phyloP scores from a whole-genome alignment of 495 filamentous ascomycete genomes.

The Aspergillus sparsus region DNA sequence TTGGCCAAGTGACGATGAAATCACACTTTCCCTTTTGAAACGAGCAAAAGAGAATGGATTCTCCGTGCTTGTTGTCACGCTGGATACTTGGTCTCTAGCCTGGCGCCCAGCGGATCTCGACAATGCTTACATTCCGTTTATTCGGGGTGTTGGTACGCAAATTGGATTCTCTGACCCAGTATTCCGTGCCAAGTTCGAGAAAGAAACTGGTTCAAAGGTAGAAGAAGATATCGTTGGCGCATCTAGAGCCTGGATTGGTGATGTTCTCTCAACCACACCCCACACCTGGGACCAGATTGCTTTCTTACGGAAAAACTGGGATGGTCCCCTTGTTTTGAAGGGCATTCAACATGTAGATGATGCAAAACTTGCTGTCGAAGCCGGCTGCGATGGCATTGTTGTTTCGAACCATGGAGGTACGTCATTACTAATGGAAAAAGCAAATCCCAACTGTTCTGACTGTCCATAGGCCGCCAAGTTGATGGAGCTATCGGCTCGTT shows the following conservation, averaged over 20 bases:
- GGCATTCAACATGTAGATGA: conserved; percentile 54
- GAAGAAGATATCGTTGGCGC: conserved; percentile 53
- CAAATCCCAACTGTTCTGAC: not conserved
- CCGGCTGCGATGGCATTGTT: conserved; percentile 54
- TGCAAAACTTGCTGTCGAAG: conserved; percentile 47
- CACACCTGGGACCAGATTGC: conserved; percentile 62
- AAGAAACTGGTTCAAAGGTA: conserved; percentile 44
- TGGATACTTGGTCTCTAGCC: conserved; percentile 46
- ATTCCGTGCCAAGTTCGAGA: conserved; percentile 56
- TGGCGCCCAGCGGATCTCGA: conserved; percentile 67
- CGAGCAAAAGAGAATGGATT: conserved; percentile 57
- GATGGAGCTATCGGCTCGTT: conserved; percentile 66
- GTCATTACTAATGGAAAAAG: conserved; percentile 13
- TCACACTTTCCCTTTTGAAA: conserved; percentile 61
- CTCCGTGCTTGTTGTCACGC: conserved; percentile 47
- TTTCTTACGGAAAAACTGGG: conserved; percentile 58
- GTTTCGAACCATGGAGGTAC: conserved; percentile 57
- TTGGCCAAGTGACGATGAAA: conserved; percentile 59
- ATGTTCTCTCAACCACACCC: conserved; percentile 51
- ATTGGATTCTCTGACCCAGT: conserved; percentile 59
- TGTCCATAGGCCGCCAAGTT: conserved; percentile 55
- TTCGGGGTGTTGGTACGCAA: conserved; percentile 46
- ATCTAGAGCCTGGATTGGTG: conserved; percentile 49
- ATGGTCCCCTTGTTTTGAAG: conserved; percentile 57
- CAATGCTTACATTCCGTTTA: conserved; percentile 56